These are phyloP conservation scores for Apiotrichum porosum DNA, from an alignment of 1,284 basidiomycete genomes.

Conservation along the genomic window DNA sequence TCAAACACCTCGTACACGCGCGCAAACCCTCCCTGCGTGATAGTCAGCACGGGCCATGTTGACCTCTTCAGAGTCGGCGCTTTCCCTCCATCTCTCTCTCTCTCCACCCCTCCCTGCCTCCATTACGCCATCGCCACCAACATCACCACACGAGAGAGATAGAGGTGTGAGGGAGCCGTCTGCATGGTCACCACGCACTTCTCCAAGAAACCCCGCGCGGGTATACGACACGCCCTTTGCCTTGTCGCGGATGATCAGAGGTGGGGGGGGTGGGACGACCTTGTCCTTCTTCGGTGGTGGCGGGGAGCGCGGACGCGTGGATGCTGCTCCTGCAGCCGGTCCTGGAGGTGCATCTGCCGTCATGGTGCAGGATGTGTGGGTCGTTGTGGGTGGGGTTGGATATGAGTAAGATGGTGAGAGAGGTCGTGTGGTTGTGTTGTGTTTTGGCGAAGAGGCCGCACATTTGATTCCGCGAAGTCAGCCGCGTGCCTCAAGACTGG, in stretches of 20 bases:
- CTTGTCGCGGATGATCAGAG: constrained; percentile 68
- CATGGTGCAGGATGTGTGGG: neutral
- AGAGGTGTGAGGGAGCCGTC: no score
- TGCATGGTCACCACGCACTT: constrained; percentile 68
- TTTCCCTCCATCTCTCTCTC: no score
- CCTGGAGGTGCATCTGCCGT: neutral
- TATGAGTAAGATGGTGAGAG: neutral
- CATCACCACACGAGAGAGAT: no score
- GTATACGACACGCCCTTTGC: constrained; percentile 57
- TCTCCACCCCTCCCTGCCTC: neutral
- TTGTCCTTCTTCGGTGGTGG: constrained; percentile 51
- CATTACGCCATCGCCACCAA: neutral
- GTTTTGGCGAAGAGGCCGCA: neutral
- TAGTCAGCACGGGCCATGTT: no score
- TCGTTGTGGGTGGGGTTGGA: no score
- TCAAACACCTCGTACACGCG: constrained; percentile 85
- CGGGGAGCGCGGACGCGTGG: neutral
- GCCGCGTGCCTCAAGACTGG: neutral
- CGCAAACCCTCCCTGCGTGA: constrained; percentile 74
- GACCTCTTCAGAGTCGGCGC: neutral
- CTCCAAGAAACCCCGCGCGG: constrained; percentile 75
- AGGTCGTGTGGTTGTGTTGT: neutral
- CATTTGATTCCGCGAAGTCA: constrained; percentile 8
- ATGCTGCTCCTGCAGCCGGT: no score
- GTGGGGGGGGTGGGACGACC: constrained; percentile 73